phyloP scores from a whole-genome alignment of 805 yeast species.

The Kluyveromyces aestuarii region DNA sequence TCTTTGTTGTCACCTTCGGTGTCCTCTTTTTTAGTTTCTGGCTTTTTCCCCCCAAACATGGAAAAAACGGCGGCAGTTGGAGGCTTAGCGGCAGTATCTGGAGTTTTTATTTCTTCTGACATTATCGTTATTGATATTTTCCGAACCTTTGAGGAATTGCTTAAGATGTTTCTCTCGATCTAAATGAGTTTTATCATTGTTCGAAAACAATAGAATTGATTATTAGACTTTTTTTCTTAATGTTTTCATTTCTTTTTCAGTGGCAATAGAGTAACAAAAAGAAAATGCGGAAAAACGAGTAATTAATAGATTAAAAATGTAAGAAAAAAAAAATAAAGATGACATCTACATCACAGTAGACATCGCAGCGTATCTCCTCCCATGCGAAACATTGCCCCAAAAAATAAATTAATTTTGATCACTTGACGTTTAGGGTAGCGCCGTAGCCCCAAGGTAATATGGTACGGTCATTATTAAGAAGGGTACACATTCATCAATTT shows the following conservation, averaged over 20 bases:
- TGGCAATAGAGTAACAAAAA: background rate
- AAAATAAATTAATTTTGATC: background rate
- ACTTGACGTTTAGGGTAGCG: background rate
- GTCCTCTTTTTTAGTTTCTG: constrained; percentile 42
- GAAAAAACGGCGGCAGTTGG: constrained; percentile 82
- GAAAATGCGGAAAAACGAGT: background rate
- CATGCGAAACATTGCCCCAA: background rate
- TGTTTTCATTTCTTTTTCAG: background rate
- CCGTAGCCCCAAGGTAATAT: background rate
- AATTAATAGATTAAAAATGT: too few species aligned
- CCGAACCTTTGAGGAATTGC: background rate
- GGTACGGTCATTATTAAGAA: background rate
- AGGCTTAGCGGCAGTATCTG: constrained; percentile 32
- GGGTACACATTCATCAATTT: background rate
- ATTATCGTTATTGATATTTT: constrained; percentile 6
- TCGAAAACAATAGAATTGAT: background rate
- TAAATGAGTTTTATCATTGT: too few species aligned
- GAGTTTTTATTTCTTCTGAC: constrained; percentile 14
- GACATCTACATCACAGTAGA: background rate
- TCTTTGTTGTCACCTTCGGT: constrained; percentile 25
- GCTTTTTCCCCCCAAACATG: constrained; percentile 90
- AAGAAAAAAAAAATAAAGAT: too few species aligned
- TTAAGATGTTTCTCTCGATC: background rate
- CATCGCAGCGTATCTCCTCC: background rate
- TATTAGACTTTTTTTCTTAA: background rate